Evolutionary conservation across 2,329 filamentous ascomycete genomes (phyloP), one percentile per base, ranked within the genome.

Genomic region (Fusarium sp.): DNA sequence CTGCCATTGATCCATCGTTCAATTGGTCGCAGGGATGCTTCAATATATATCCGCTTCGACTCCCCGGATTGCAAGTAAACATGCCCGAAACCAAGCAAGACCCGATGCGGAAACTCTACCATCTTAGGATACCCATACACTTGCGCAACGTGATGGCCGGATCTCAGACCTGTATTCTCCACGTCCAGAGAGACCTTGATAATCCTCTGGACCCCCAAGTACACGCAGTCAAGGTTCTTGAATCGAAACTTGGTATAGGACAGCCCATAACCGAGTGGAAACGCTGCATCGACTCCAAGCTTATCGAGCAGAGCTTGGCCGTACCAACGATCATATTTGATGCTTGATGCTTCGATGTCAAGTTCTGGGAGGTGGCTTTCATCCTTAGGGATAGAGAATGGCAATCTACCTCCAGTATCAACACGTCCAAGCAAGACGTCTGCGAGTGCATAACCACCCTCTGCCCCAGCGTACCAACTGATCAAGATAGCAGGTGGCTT

Each of bases 391-490:
- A 75, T 61, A 2, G 61, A 72, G 17, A 75, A 77, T 14, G 75
- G 74, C 0, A 77, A 65, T 12, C 68, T 48, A 1, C 73, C 75
- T 14, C 41, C 39, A 5, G 55, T 44, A 52, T 75, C 65, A 7
- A 20, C 57, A 0, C 30, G 30, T 12, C 74, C 75, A 2, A 72
- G 45, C 17, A 76, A 60, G 6, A 77, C 22, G 28, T 68, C 70
- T 1, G 74, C 70, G 24, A 76, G 45, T 20, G 72, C 74, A 30
- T 69, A 62, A 5, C 75, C 75, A 4, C 73, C 73, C 22, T 75
- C 70, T 8, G 63, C 60, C 4, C 75, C 75, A 8, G 70, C 59
- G 24, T 76, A 76, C 74, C 75, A 77, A n/a, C 66, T 59, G 13
- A 72, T 57, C 4, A 77, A 22, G 24, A 77, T 66, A 13, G 64